phyloP scores from a whole-genome alignment of 2,329 filamentous ascomycete species.

The Purpureocillium takamizusanense region DNA sequence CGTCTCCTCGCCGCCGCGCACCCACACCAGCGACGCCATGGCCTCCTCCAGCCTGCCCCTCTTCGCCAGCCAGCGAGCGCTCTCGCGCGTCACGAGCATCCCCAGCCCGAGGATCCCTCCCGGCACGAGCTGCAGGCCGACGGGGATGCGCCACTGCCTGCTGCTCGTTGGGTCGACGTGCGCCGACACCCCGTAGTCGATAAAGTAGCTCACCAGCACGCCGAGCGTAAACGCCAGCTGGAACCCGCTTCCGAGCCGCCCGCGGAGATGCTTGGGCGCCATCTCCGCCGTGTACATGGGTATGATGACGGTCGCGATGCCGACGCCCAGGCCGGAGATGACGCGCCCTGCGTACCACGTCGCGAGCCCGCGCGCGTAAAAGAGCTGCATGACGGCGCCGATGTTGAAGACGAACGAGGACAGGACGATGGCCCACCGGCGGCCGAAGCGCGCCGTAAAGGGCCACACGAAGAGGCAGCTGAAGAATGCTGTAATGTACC shows the following conservation, averaged over 20 bases:
- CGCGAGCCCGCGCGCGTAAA: slow-evolving; percentile 25
- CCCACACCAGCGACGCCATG: slow-evolving; percentile 37
- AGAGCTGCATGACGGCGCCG: slow-evolving; percentile 28
- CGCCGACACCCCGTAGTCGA: slow-evolving; percentile 36
- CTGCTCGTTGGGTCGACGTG: slow-evolving; percentile 24
- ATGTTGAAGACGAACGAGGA: slow-evolving; percentile 33
- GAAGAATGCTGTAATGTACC: slow-evolving; percentile 26
- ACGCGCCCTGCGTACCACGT: slow-evolving; percentile 29
- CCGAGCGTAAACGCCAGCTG: slow-evolving; percentile 35
- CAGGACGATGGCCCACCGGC: slow-evolving; percentile 28
- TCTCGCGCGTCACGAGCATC: slow-evolving; percentile 40
- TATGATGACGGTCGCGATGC: slow-evolving; percentile 31
- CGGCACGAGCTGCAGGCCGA: slow-evolving; percentile 36
- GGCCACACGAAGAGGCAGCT: slow-evolving; percentile 33
- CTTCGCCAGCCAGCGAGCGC: slow-evolving; percentile 35
- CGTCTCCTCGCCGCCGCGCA: slow-evolving; percentile 34
- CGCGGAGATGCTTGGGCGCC: slow-evolving; percentile 36
- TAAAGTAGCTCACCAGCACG: slow-evolving; percentile 31
- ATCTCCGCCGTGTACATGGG: slow-evolving; percentile 37
- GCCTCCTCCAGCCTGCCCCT: slow-evolving; percentile 35
- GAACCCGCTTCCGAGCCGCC: slow-evolving; percentile 32
- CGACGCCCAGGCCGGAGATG: slow-evolving; percentile 25
- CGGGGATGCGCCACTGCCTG: slow-evolving; percentile 40
- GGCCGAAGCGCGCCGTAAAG: slow-evolving; percentile 29
- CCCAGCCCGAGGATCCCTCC: slow-evolving; percentile 36